phyloP scores from a whole-genome alignment of 2,329 filamentous ascomycete genomes.

The Cordyceps militaris region DNA sequence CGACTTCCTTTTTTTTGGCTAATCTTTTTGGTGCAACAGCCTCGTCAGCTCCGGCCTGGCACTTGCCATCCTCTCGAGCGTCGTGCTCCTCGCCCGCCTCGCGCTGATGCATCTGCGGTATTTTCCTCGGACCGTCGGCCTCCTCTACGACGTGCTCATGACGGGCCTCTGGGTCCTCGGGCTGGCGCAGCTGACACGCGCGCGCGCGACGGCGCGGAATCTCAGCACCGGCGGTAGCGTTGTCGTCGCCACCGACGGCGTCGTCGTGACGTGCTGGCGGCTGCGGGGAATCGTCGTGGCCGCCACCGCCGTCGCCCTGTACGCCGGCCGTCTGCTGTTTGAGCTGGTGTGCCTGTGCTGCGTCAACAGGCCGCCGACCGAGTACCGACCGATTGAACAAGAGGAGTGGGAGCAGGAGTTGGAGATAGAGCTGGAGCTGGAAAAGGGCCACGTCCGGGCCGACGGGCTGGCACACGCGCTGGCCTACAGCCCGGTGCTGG shows the following conservation, averaged over 20 bases:
- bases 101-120: slow-evolving; percentile 19
- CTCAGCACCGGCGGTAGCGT: not conserved
- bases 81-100: slow-evolving; percentile 21
- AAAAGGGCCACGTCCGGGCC: slow-evolving; percentile 14
- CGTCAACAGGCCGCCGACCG: not conserved
- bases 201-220: not conserved
- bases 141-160: slow-evolving; percentile 25
- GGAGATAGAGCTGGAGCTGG: too few relatives aligned
- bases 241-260: not conserved
- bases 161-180: slow-evolving; percentile 22
- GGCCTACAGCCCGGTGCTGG: slow-evolving; percentile 26
- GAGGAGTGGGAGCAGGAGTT: not conserved
- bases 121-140: slow-evolving; percentile 18
- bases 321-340: not conserved
- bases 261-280: slow-evolving; percentile 1
- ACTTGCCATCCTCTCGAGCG: slow-evolving; percentile 23
- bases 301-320: not conserved
- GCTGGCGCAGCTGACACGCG: slow-evolving; percentile 10
- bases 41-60: slow-evolving; percentile 23
- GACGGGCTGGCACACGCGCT: not conserved
- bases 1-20: too few relatives aligned
- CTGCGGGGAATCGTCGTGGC: slow-evolving; percentile 1
- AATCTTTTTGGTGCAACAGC: slow-evolving; percentile 17
- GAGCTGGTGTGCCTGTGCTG: not conserved
- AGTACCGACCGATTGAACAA: not conserved